phyloP scores from a whole-genome alignment of 192 early-diverging fungal genomes.

The Coemansia guatemalensis region DNA sequence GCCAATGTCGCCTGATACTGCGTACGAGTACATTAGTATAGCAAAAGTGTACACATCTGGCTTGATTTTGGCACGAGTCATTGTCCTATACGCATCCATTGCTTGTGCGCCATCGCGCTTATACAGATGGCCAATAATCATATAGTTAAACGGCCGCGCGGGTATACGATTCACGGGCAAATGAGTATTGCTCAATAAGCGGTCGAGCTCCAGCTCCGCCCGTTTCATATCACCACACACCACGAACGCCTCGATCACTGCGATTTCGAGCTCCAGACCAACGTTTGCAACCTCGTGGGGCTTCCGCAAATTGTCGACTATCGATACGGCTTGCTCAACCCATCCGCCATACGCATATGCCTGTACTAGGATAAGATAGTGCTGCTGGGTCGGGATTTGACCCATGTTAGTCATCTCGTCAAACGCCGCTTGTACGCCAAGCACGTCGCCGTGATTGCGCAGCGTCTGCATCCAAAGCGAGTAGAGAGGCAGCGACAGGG shows the following conservation, averaged over 20 bases:
- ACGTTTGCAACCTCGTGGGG: slow-evolving; percentile 26
- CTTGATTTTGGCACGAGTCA: slow-evolving; percentile 72
- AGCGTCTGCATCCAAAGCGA: slow-evolving; percentile 46
- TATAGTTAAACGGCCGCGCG: slow-evolving; percentile 45
- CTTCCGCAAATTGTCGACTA: slow-evolving; percentile 41
- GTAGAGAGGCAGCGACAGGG: slow-evolving; percentile 48
- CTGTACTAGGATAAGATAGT: slow-evolving; percentile 46
- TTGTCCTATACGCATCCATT: slow-evolving; percentile 74
- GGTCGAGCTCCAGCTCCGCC: slow-evolving; percentile 39
- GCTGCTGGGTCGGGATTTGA: slow-evolving; percentile 45
- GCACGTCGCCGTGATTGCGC: slow-evolving; percentile 46
- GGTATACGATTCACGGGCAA: slow-evolving; percentile 33
- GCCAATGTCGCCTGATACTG: slow-evolving; percentile 67
- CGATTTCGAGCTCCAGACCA: slow-evolving; percentile 33
- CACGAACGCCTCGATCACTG: slow-evolving; percentile 44
- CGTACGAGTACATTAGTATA: slow-evolving; percentile 74
- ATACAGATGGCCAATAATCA: slow-evolving; percentile 42
- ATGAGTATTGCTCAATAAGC: slow-evolving; percentile 27
- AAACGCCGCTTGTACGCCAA: slow-evolving; percentile 42
- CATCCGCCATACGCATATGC: slow-evolving; percentile 42
- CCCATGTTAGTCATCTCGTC: slow-evolving; percentile 47
- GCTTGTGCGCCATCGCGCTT: slow-evolving; percentile 64
- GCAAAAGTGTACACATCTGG: slow-evolving; percentile 79
- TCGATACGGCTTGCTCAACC: slow-evolving; percentile 40
- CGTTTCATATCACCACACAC: slow-evolving; percentile 36